Percentiles rank a stretch among this genome's conserved stretches.
Evolutionary conservation across 257 asterid species (phyloP).

Genomic region (Nicotiana otophora): DNA sequence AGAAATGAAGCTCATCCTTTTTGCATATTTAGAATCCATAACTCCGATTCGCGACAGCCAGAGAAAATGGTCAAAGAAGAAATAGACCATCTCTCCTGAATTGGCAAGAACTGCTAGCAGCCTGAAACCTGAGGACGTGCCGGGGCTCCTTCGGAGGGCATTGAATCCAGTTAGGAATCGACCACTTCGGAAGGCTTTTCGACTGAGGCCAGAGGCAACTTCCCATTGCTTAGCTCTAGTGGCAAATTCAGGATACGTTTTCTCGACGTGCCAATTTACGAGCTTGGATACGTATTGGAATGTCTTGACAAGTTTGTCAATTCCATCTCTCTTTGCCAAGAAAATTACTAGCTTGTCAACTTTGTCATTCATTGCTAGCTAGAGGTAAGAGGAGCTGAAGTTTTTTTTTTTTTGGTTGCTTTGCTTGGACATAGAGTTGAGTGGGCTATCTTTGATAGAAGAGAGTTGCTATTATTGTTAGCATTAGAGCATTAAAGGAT

Average conservation of each 20-base stretch:
- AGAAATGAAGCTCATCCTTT: constrained; percentile 71
- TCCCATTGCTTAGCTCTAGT: constrained; percentile 79
- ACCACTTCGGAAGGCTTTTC: constrained; percentile 85
- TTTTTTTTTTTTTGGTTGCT: neutral
- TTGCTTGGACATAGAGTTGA: neutral
- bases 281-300: constrained; percentile 86
- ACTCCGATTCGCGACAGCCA: constrained; percentile 84
- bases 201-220: constrained; percentile 81
- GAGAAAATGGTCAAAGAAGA: constrained; percentile 85
- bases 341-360: constrained; percentile 81
- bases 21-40: constrained; percentile 47
- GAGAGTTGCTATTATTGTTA: neutral
- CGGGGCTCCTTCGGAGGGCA: constrained; percentile 58
- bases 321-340: constrained; percentile 88
- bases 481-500: constrained; percentile 9
- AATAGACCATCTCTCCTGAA: constrained; percentile 91
- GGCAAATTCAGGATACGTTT: constrained; percentile 47
- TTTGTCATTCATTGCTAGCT: constrained; percentile 51
- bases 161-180: constrained; percentile 91
- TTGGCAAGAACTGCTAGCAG: constrained; percentile 69
- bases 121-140: constrained; percentile 41
- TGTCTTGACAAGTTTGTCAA: constrained; percentile 88
- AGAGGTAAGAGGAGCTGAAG: neutral
- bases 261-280: constrained; percentile 59
- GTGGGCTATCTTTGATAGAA: neutral